These are phyloP conservation scores for Rhizoclosmatium hyalinum DNA, from an alignment of 371 early-diverging fungal genomes.

Conservation along the genomic window DNA sequence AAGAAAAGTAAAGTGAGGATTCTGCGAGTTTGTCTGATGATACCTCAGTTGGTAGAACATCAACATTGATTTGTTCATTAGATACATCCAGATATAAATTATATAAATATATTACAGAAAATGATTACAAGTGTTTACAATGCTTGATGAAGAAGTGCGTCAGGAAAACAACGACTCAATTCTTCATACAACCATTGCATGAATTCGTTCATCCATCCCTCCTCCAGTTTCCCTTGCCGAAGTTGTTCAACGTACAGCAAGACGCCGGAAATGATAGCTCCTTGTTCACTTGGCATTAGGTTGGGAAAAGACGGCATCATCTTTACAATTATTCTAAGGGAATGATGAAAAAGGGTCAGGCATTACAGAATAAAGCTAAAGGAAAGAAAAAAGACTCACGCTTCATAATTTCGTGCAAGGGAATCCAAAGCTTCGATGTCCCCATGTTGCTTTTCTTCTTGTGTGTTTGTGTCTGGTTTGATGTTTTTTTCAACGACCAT, in stretches of 20 bases:
- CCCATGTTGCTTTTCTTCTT: too few relatives aligned
- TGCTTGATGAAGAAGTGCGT: not conserved
- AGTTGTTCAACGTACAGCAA: not conserved
- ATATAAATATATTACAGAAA: not conserved
- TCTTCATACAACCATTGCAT: not conserved
- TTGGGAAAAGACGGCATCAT: not conserved
- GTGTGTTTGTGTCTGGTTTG: too few relatives aligned
- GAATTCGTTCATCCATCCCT: not conserved
- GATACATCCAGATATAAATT: not conserved
- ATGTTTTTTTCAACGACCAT: too few relatives aligned
- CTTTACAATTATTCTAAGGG: not conserved
- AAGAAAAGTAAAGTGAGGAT: not conserved
- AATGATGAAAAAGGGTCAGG: too few relatives aligned
- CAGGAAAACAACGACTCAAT: conserved; percentile 1
- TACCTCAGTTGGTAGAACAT: not conserved
- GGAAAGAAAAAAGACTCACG: too few relatives aligned
- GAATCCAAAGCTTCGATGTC: too few relatives aligned
- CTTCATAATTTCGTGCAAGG: too few relatives aligned
- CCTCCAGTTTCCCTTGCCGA: not conserved
- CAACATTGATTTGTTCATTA: not conserved
- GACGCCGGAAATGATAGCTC: not conserved
- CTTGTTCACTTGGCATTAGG: not conserved
- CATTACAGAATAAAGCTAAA: too few relatives aligned
- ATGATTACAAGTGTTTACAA: not conserved
- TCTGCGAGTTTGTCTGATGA: not conserved